Evolutionary conservation across 805 yeast species (phyloP).

Genomic region (Wickerhamomyces chambardii): DNA sequence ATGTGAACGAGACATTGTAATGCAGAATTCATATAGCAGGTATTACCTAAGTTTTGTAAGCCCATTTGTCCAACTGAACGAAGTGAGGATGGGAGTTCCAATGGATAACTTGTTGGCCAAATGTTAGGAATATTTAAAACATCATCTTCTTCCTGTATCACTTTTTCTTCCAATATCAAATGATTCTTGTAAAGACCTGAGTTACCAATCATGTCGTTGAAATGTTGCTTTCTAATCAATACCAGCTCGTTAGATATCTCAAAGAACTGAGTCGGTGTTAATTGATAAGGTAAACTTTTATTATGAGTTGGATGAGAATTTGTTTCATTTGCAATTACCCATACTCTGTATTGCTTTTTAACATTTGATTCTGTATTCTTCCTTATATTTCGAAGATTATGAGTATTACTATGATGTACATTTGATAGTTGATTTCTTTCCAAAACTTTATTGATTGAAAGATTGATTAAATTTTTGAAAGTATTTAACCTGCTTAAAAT

Average conservation of each 20-base stretch:
- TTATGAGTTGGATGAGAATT: slow-evolving; percentile 1
- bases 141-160: slow-evolving; percentile 1
- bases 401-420: too few species aligned
- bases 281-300: slow-evolving; percentile 7
- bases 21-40: slow-evolving; percentile 94
- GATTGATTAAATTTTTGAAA: too few species aligned
- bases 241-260: slow-evolving; percentile 12
- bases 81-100: slow-evolving; percentile 19
- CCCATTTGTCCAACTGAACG: slow-evolving; percentile 51
- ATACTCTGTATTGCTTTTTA: slow-evolving; percentile 6
- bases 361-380: too few species aligned
- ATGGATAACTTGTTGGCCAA: slow-evolving; percentile 27
- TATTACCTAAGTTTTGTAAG: slow-evolving; percentile 70
- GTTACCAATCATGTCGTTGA: slow-evolving; percentile 11
- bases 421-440: background rate
- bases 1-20: slow-evolving; percentile 82
- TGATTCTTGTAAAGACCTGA: slow-evolving; percentile 13
- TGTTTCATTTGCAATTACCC: slow-evolving; percentile 11
- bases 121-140: slow-evolving; percentile 19
- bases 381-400: too few species aligned
- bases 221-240: slow-evolving; percentile 14
- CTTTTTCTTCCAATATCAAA: slow-evolving; percentile 25
- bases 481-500: background rate
- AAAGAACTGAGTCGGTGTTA: slow-evolving; percentile 21
- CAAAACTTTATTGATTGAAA: background rate